Percentiles rank a stretch among this genome's conserved stretches.
Conservation (phyloP, 2,329 filamentous ascomycete genomes). For the Stemphylium lycopersici region DNA sequence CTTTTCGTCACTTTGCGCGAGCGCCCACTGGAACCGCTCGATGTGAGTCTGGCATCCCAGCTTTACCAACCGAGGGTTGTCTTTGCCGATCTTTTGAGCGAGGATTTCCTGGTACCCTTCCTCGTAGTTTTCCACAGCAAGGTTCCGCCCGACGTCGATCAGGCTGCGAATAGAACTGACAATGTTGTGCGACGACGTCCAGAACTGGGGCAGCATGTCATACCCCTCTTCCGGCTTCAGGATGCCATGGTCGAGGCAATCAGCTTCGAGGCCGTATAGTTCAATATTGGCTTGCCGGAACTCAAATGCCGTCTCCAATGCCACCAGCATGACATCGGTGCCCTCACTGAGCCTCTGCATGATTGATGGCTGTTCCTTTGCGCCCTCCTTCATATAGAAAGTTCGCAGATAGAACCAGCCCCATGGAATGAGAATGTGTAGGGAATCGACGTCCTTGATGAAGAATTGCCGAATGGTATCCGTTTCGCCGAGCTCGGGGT, state of each 20-base stretch:
- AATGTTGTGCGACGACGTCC: slow-evolving; percentile 72
- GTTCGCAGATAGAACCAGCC: slow-evolving; percentile 70
- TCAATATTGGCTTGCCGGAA: slow-evolving; percentile 75
- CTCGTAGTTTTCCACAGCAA: slow-evolving; percentile 50
- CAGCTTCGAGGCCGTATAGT: slow-evolving; percentile 74
- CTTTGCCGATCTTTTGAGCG: slow-evolving; percentile 54
- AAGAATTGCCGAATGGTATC: slow-evolving; percentile 89
- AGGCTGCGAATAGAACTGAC: slow-evolving; percentile 49
- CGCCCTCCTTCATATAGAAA: slow-evolving; percentile 71
- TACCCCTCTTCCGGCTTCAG: slow-evolving; percentile 61
- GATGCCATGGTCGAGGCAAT: slow-evolving; percentile 61
- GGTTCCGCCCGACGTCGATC: slow-evolving; percentile 50
- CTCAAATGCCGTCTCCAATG: slow-evolving; percentile 66
- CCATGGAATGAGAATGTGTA: slow-evolving; percentile 80
- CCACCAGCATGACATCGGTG: slow-evolving; percentile 72
- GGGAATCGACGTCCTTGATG: slow-evolving; percentile 65
- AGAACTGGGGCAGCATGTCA: slow-evolving; percentile 75
- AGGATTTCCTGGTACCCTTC: slow-evolving; percentile 40
- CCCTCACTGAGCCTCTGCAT: slow-evolving; percentile 66
- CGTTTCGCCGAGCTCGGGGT: slow-evolving; percentile 70
- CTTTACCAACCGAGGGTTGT: slow-evolving; percentile 59
- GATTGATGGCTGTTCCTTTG: slow-evolving; percentile 60
- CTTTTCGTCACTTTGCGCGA: slow-evolving; percentile 58
- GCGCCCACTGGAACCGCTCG: slow-evolving; percentile 65
- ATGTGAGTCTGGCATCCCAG: slow-evolving; percentile 63